Conservation (phyloP, 2,329 filamentous ascomycete species). For the Trichophaea hybrida region DNA sequence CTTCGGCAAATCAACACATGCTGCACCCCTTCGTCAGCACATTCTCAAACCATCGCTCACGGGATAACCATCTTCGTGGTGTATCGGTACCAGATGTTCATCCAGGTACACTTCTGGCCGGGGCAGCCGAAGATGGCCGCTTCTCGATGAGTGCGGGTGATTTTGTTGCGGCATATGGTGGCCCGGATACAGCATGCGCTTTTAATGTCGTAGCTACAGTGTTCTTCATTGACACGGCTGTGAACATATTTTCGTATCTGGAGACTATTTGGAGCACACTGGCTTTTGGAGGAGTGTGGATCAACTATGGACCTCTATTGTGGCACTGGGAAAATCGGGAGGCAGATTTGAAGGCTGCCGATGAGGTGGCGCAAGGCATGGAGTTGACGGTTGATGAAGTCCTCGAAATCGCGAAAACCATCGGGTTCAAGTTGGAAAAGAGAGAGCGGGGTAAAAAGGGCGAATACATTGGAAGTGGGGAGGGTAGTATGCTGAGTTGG, state of each 20-base stretch:
- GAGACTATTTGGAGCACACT: constrained; percentile 70
- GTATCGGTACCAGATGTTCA: constrained; percentile 71
- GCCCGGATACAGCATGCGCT: constrained; percentile 42
- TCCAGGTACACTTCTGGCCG: constrained; percentile 43
- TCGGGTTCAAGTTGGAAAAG: constrained; percentile 63
- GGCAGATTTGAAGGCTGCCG: constrained; percentile 31
- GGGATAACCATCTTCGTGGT: constrained; percentile 58
- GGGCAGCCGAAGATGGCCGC: constrained; percentile 14
- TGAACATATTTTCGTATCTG: constrained; percentile 81
- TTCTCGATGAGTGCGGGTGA: constrained; percentile 94
- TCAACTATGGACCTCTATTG: constrained; percentile 79
- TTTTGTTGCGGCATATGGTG: constrained; percentile 68
- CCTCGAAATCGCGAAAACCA: constrained; percentile 51
- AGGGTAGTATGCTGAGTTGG: constrained; percentile 71
- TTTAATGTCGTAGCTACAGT: constrained; percentile 80
- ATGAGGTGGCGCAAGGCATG: constrained; percentile 52
- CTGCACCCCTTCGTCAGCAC: constrained; percentile 76
- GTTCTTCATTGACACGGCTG: constrained; percentile 95
- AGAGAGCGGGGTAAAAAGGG: constrained; percentile 47
- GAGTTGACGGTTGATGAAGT: constrained; percentile 88
- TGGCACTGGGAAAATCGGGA: constrained; percentile 84
- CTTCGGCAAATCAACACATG: constrained; percentile 46
- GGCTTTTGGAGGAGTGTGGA: constrained; percentile 60
- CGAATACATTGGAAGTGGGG: constrained; percentile 70
- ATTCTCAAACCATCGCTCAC: constrained; percentile 70